Base-by-base conservation (phyloP, 371 early-diverging fungal genomes). In the Apophysomyces sp. region DNA sequence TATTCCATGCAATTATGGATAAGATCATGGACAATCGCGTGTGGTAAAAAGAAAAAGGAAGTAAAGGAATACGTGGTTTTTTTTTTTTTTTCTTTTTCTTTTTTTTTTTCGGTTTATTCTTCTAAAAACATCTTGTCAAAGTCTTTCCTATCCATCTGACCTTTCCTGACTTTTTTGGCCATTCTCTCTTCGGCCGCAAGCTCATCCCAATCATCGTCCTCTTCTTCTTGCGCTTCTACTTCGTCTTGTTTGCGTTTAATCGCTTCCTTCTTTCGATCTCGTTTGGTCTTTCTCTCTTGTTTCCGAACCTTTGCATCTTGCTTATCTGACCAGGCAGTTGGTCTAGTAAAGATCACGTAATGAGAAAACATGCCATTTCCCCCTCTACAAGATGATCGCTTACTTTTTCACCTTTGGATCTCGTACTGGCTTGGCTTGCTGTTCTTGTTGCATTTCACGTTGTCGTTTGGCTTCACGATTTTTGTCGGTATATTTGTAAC, bases 321-420 rank as follows among this genome's bases (percentile, higher is more conserved):
- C 53, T 92, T 82, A 6, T 86, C 77, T 2, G 93, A 93, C 94
- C 94, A 94, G 9, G 92, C 82, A 6, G 69, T 73, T 0, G 76
- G 56, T 58, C 67, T 70, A 52, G 21, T 41, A 30, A 41, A 30
- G n/a, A 36, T 28, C 34, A 16, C 5, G 26, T 9, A 4, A 26
- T 29, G 30, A 27, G 34, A 31, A 4, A 32, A 39, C 12, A 55
- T 32, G 32, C 36, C 18, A 24, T 11, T 55, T 40, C 12, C 36
- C 9, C 56, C 67, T 24, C 59, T 49, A 12, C 26, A 44, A 24
- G 55, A 39, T 2, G 16, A 55, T 26, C 13, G 53, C 55, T 62
- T 71, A 62, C 65, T 68, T 67, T 49, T 71, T 69, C 39, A 32
- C 71, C 37, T 62, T 63, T 61, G 57, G 65, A 15, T 56, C 34